Evolutionary conservation across 192 early-diverging fungal genomes (phyloP).

Genomic region (Gorgonomyces haynaldii): DNA sequence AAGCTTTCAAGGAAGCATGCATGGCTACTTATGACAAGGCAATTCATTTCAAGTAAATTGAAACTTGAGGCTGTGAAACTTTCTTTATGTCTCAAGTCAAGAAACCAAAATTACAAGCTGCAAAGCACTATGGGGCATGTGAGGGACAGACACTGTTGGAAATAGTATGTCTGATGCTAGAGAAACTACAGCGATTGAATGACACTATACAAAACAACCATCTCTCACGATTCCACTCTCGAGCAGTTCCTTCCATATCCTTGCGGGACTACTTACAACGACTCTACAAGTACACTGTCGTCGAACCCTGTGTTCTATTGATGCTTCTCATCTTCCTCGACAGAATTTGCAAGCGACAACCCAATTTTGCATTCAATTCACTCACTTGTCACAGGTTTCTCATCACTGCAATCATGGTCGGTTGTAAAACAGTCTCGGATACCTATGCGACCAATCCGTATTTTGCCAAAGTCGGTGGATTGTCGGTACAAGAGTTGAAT

Average conservation of each 20-base stretch:
- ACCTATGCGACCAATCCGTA: constrained; percentile 89
- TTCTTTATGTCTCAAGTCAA: no score
- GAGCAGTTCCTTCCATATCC: constrained; percentile 76
- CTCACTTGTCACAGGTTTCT: constrained; percentile 44
- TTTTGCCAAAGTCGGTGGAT: constrained; percentile 92
- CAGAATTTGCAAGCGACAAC: constrained; percentile 50
- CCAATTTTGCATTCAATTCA: constrained; percentile 69
- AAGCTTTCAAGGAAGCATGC: constrained; percentile 98
- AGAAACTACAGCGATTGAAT: no score
- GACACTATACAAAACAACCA: no score
- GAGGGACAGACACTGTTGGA: no score
- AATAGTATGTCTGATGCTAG: no score
- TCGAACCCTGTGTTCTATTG: constrained; percentile 79
- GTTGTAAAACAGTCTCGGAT: constrained; percentile 82
- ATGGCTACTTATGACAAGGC: constrained; percentile 75
- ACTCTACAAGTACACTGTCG: constrained; percentile 80
- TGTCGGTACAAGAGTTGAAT: constrained; percentile 87
- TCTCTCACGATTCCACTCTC: constrained; percentile 90
- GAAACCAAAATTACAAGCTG: no score
- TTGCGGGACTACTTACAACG: constrained; percentile 81
- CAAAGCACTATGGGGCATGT: no score
- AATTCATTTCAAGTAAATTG: constrained; percentile 41
- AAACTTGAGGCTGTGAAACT: no score
- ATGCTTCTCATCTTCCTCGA: constrained; percentile 91
- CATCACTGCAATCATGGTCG: constrained; percentile 75